Percentiles rank a stretch among this genome's conserved stretches.
Conservation (phyloP, 2,329 filamentous ascomycete genomes). For the Pseudogymnoascus sp. region DNA sequence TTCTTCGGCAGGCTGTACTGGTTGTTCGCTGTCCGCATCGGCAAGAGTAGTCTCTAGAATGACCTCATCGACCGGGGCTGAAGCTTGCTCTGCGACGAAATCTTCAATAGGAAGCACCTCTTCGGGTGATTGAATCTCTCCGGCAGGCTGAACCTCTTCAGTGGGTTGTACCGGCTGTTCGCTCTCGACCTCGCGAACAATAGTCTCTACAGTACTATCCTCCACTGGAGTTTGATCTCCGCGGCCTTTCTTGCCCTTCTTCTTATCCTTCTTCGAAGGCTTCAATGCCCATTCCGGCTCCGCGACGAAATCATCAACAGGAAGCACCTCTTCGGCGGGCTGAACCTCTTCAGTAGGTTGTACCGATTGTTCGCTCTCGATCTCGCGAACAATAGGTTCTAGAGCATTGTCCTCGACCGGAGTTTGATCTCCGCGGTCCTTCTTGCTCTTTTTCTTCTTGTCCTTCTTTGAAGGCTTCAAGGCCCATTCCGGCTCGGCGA, state of each 20-base stretch:
- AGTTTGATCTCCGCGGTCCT: not conserved
- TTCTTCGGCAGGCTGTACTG: slow-evolving; percentile 12
- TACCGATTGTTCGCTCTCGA: not conserved
- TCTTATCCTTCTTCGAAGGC: slow-evolving; percentile 34
- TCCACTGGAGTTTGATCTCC: not conserved
- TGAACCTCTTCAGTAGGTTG: not conserved
- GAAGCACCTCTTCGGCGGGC: not conserved
- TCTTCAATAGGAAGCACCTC: not conserved
- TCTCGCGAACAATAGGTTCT: not conserved
- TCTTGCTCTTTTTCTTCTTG: slow-evolving; percentile 29
- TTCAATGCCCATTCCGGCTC: not conserved
- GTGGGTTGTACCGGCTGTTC: not conserved
- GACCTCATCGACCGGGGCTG: no score
- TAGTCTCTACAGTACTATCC: not conserved
- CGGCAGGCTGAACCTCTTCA: slow-evolving; percentile 10
- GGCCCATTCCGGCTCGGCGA: not conserved
- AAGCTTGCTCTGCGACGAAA: not conserved
- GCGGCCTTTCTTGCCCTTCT: slow-evolving; percentile 16
- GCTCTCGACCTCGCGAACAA: not conserved
- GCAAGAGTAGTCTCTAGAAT: not conserved
- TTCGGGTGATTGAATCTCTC: slow-evolving; percentile 12
- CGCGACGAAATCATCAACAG: not conserved
- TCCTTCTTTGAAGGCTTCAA: slow-evolving; percentile 28
- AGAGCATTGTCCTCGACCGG: not conserved
- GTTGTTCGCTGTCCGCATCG: not conserved